Percentiles rank a stretch among this genome's conserved stretches.
phyloP scores from a whole-genome alignment of 768 basidiomycete species.

The Mycena leptocephala region DNA sequence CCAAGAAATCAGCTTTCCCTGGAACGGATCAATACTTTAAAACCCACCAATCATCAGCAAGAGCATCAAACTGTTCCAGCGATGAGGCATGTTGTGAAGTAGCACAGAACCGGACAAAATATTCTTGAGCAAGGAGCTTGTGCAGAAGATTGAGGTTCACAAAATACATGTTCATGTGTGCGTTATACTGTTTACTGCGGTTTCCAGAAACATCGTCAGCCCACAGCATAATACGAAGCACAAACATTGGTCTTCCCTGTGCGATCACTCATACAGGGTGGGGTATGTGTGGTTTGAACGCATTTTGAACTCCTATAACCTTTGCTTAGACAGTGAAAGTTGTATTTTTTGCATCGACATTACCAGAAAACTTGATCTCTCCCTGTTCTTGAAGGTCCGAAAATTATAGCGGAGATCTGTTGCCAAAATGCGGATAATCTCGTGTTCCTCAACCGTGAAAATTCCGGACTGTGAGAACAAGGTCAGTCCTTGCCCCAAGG shows the following conservation, averaged over 20 bases:
- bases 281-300: conserved; percentile 30
- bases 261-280: conserved; percentile 18
- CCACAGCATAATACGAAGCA: conserved; percentile 8
- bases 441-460: too few species aligned
- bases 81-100: conserved; percentile 50
- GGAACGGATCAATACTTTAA: too few species aligned
- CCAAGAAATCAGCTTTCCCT: background rate
- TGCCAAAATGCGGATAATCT: background rate
- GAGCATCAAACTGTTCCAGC: conserved; percentile 47
- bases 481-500: too few species aligned
- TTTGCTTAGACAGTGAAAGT: background rate
- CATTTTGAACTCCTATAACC: background rate
- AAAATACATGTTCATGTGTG: conserved; percentile 52
- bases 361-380: background rate
- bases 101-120: conserved; percentile 48
- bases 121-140: conserved; percentile 44
- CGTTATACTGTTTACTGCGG: conserved; percentile 52
- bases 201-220: conserved; percentile 10
- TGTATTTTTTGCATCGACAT: background rate
- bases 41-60: conserved; percentile 34
- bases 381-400: background rate
- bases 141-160: conserved; percentile 48
- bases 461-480: too few species aligned
- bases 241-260: background rate
- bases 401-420: background rate